Percentiles rank a stretch among this genome's conserved stretches.
Conservation (phyloP, 1,284 basidiomycete genomes). For the Vanrija sp. region DNA sequence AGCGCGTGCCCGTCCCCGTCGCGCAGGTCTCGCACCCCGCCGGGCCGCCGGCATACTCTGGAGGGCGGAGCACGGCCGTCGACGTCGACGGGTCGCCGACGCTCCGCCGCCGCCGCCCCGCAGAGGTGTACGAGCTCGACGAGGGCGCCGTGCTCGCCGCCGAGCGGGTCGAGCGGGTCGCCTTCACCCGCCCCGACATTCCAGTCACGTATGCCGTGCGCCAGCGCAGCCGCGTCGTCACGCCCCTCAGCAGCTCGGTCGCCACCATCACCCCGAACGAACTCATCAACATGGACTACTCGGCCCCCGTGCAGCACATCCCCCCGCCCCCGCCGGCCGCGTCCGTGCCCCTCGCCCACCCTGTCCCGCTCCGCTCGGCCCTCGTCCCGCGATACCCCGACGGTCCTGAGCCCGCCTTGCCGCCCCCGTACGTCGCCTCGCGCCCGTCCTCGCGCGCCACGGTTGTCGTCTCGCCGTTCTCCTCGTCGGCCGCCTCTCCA, state of each 20-base stretch:
- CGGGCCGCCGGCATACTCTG: not conserved
- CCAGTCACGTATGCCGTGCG: not conserved
- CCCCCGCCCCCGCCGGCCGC: too few relatives aligned
- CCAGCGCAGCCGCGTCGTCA: not conserved
- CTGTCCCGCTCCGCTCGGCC: too few relatives aligned
- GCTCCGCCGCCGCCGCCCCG: slow-evolving; percentile 6
- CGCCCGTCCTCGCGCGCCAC: not conserved
- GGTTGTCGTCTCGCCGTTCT: not conserved
- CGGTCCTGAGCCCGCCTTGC: too few relatives aligned
- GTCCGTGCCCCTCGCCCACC: too few relatives aligned
- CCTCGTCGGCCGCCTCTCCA: slow-evolving; percentile 1
- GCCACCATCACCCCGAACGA: not conserved
- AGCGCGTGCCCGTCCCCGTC: not conserved
- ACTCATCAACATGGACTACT: slow-evolving; percentile 2
- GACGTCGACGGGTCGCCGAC: not conserved
- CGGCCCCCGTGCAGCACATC: too few relatives aligned
- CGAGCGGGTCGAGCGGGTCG: not conserved
- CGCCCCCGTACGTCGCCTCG: too few relatives aligned
- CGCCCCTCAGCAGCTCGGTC: not conserved
- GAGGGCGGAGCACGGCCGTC: slow-evolving; percentile 1
- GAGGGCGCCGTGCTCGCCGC: slow-evolving; percentile 4
- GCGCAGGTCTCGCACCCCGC: not conserved
- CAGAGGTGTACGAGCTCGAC: slow-evolving; percentile 17
- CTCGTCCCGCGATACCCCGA: too few relatives aligned
- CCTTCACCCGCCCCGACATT: not conserved